Evolutionary conservation across 495 filamentous ascomycete species (phyloP).

Genomic region (Penicillium riverlandense): DNA sequence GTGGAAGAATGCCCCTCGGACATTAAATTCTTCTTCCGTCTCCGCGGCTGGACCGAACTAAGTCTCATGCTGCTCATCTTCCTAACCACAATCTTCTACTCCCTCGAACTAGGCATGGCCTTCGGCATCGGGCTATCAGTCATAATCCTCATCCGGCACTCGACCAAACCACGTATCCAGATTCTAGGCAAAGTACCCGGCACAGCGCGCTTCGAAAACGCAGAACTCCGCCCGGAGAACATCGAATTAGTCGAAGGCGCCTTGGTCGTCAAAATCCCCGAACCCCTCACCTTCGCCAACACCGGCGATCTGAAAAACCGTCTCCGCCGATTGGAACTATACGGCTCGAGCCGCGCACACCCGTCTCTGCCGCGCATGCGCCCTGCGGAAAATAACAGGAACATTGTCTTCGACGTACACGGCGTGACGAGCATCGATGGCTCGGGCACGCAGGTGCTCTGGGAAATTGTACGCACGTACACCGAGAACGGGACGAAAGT

Average conservation of each 20-base stretch:
- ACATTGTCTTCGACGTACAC: constrained; percentile 94
- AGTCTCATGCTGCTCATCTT: constrained; percentile 86
- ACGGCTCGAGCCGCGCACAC: constrained; percentile 76
- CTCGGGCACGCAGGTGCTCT: constrained; percentile 83
- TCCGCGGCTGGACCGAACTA: constrained; percentile 80
- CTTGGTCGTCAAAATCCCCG: constrained; percentile 93
- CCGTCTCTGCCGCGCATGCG: constrained; percentile 77
- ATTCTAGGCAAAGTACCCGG: constrained; percentile 88
- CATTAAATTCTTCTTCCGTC: constrained; percentile 77
- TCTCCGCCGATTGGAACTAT: constrained; percentile 75
- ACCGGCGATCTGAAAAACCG: constrained; percentile 86
- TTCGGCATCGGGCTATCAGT: constrained; percentile 83
- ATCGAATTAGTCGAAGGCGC: constrained; percentile 88
- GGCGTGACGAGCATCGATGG: constrained; percentile 90
- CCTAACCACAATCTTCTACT: constrained; percentile 87
- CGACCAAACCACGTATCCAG: constrained; percentile 89
- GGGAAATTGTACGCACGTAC: constrained; percentile 80
- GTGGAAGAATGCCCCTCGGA: constrained; percentile 95
- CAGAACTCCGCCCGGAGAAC: constrained; percentile 66
- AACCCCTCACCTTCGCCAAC: constrained; percentile 94
- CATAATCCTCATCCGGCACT: constrained; percentile 81
- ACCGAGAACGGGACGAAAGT: constrained; percentile 64
- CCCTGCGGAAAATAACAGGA: constrained; percentile 65
- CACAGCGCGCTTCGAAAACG: constrained; percentile 78
- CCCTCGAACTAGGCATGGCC: constrained; percentile 76